Base-by-base conservation (phyloP, 768 basidiomycete genomes). In the Candolleomyces eurysporus region DNA sequence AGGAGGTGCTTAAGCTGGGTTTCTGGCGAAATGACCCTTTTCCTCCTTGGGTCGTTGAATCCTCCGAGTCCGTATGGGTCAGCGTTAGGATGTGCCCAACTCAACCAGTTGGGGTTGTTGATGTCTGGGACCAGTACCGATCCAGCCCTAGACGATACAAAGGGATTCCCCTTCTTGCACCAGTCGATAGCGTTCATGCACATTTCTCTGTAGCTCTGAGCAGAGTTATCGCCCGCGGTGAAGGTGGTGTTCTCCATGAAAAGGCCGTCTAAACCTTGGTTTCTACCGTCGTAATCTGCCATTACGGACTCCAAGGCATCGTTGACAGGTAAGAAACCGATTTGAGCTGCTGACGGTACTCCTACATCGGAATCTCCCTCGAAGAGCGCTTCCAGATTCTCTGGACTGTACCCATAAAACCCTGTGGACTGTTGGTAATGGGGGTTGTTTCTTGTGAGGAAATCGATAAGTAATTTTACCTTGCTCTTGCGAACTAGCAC, bases 231-330 rank as follows among this genome's bases (percentile, higher is more conserved):
- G 17, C 43, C 43, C 3, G 31, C 6, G 4, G 57, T 58, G 43
- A 30, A 58, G 39, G 13, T 19, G 17, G 48, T 45, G 26, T 58
- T 58, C n/a, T 58, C 57, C 48, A 58, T 46, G 6, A 58, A 32
- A 1, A 58, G 43, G 2, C 17, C 45, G 7, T 48, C 21, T 17
- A 30, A 5, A 3, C 42, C 32, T 2, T 48, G 21, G 2, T 4
- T 8, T 4, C 32, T 4, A 3, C 21, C 40, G 17, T 14, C 22
- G 45, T 57, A 57, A 3, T 5, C 36, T 13, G 21, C 5, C 4
- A 3, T 5, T 16, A 22, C 4, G 9, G 26, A 2, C 2, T 46
- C 55, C 6, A 17, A 2, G 3, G 57, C 57, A 3, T 17, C 4
- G 21, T 46, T 19, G 2, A 48, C 22, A 2, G 22, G n/a, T 8